Percentiles rank a stretch among this genome's conserved stretches.
These are phyloP conservation scores for Oryza punctata DNA, from an alignment of 176 grass and related monocot genomes.

Conservation along the genomic window DNA sequence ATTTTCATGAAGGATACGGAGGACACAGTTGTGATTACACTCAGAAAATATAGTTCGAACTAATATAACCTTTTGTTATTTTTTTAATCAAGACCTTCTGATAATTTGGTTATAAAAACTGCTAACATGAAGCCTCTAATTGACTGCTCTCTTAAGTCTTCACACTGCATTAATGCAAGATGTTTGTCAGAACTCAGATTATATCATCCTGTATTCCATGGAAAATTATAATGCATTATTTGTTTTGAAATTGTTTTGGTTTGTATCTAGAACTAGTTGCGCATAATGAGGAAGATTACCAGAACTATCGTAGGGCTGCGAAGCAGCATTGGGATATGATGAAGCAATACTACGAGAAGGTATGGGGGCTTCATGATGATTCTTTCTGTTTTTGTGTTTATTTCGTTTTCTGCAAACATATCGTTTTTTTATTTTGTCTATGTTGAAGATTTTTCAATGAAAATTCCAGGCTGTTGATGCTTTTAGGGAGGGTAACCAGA, in stretches of 20 bases:
- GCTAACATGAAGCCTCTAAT: conserved; percentile 18
- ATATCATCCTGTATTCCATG: not conserved
- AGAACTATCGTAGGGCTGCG: conserved; percentile 60
- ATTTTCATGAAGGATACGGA: not conserved
- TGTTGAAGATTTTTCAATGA: conserved; percentile 33
- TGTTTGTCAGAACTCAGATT: not conserved
- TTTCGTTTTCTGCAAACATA: conserved; percentile 18
- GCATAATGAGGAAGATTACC: conserved; percentile 74
- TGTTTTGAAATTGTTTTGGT: conserved; percentile 34
- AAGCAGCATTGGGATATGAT: conserved; percentile 88
- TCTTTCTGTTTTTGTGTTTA: conserved; percentile 14
- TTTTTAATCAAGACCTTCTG: not conserved
- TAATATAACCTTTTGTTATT: not conserved
- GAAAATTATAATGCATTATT: conserved; percentile 22
- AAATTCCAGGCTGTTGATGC: conserved; percentile 80
- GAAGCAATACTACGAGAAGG: conserved; percentile 92
- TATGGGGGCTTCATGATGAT: conserved; percentile 39
- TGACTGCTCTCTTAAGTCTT: not conserved
- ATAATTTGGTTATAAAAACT: conserved; percentile 16
- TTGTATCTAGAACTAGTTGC: conserved; percentile 40
- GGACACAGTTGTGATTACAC: conserved; percentile 1
- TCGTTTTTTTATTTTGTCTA: conserved; percentile 1
- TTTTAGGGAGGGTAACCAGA: conserved; percentile 62
- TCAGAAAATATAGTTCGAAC: conserved; percentile 24
- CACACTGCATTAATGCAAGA: not conserved